Evolutionary conservation across 1,139 yeast genomes (phyloP), one percentile per base, ranked within the genome.

Genomic region (Candida sanyaensis): DNA sequence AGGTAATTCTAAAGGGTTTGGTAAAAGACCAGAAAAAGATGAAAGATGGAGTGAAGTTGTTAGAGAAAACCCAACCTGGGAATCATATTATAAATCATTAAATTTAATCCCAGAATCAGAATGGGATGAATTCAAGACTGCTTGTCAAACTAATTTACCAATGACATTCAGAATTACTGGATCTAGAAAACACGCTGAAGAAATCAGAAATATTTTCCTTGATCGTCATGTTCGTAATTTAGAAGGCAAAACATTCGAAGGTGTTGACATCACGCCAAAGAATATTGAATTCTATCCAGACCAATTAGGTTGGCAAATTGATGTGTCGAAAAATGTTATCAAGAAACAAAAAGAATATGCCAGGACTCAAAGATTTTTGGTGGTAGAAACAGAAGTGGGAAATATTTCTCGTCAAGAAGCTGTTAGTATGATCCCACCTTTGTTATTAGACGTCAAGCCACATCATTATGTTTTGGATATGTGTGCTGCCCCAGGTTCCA

Each of bases 401-500:
- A 92, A 95, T 71, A 89, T 95, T 50, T 88, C 96, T 32, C 84
- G 99, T 68, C 99, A 95, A 69, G 99, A 95, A 69, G 97, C 98
- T 0, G 99, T 95, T 2, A 90, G 97, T 2, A 95, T 95, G 99
- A 91, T 95, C 57, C 99, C 99, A 38, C 99, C 99, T 8, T 78
- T 95, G 57, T 83, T 93, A 47, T 75, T 95, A 68, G 96, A 92
- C 58, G 90, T 95, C 47, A 71, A 90, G 69, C 93, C 99, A 24
- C 88, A 91, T 57, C 98, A 95, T 64, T 76, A 82, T 45, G 98
- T 95, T 33, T 75, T 95, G 57, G 99, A 95, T 64, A 88, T 95
- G 91, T 95, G 99, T 75, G 99, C 99, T 31, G 98, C 99, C 5
- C 99, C 99, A 24, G 99, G 99, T 33, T 91, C 98, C 32, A 95